These are phyloP conservation scores for Lunularia cruciata DNA, from an alignment of 225 moss, liverwort and hornwort genomes.

Conservation along the genomic window DNA sequence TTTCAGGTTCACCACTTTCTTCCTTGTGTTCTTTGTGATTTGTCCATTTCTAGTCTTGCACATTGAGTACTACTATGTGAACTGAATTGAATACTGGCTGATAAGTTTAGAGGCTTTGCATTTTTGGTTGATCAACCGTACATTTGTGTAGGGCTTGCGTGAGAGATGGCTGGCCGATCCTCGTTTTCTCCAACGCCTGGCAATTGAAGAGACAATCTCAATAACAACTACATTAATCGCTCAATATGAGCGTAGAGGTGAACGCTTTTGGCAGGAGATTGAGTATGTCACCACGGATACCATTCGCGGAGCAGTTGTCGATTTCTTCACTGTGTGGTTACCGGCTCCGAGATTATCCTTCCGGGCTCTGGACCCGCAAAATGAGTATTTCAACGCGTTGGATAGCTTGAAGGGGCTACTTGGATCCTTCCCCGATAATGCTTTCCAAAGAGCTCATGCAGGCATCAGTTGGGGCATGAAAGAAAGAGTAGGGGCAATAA, in stretches of 20 bases:
- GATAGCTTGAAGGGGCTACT: slow-evolving; percentile 70
- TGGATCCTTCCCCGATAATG: slow-evolving; percentile 85
- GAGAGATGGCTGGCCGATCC: slow-evolving; percentile 98
- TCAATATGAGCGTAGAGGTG: slow-evolving; percentile 71
- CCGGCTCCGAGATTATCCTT: slow-evolving; percentile 89
- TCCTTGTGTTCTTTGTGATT: not conserved
- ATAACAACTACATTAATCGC: slow-evolving; percentile 86
- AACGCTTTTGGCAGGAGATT: slow-evolving; percentile 79
- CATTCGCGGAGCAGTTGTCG: slow-evolving; percentile 84
- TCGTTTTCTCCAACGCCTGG: slow-evolving; percentile 86
- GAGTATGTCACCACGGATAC: slow-evolving; percentile 92
- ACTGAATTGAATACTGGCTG: no score
- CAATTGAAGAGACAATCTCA: slow-evolving; percentile 91
- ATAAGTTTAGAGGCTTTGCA: no score
- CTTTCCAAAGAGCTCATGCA: slow-evolving; percentile 73
- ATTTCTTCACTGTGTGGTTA: slow-evolving; percentile 99
- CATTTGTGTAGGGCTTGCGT: slow-evolving; percentile 73
- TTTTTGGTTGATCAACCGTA: no score
- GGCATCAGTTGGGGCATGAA: slow-evolving; percentile 64
- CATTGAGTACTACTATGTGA: no score
- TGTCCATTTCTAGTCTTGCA: no score
- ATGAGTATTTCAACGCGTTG: slow-evolving; percentile 45
- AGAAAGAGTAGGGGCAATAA: slow-evolving; percentile 64
- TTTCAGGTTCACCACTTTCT: slow-evolving; percentile 57
- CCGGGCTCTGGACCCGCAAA: slow-evolving; percentile 54